These are phyloP conservation scores for Linnemannia elongata DNA, from an alignment of 192 early-diverging fungal species.

Conservation along the genomic window DNA sequence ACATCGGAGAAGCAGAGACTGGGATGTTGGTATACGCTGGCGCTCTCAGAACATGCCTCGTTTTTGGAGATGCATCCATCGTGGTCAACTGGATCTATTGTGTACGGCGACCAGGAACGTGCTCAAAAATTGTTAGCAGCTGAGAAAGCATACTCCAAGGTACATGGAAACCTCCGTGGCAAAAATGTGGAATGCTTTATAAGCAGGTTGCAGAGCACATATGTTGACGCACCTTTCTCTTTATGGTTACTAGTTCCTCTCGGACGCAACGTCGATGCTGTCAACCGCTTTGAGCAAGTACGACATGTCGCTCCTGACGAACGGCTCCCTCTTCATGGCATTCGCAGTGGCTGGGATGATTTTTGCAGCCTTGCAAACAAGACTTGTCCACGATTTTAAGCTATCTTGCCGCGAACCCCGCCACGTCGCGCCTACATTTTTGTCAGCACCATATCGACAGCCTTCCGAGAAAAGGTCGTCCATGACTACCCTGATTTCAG, in stretches of 20 bases:
- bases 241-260: slow-evolving; percentile 38
- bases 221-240: not conserved
- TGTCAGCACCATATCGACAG: not conserved
- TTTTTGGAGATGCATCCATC: slow-evolving; percentile 26
- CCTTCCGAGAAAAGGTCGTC: not conserved
- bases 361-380: slow-evolving; percentile 44
- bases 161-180: not conserved
- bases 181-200: not conserved
- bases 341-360: slow-evolving; percentile 45
- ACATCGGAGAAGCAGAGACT: slow-evolving; percentile 37
- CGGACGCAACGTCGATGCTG: slow-evolving; percentile 46
- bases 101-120: not conserved
- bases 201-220: not conserved
- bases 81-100: not conserved
- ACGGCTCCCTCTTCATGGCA: slow-evolving; percentile 51
- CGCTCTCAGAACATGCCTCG: slow-evolving; percentile 41
- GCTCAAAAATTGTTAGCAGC: slow-evolving; percentile 3
- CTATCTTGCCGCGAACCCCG: slow-evolving; percentile 29
- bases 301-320: slow-evolving; percentile 47
- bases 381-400: slow-evolving; percentile 28
- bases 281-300: slow-evolving; percentile 58
- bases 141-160: slow-evolving; percentile 31
- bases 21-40: slow-evolving; percentile 46
- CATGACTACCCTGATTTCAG: slow-evolving; percentile 5
- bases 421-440: not conserved